Evolutionary conservation across 306 rosid genomes (phyloP).

Genomic region (Vicia faba): DNA sequence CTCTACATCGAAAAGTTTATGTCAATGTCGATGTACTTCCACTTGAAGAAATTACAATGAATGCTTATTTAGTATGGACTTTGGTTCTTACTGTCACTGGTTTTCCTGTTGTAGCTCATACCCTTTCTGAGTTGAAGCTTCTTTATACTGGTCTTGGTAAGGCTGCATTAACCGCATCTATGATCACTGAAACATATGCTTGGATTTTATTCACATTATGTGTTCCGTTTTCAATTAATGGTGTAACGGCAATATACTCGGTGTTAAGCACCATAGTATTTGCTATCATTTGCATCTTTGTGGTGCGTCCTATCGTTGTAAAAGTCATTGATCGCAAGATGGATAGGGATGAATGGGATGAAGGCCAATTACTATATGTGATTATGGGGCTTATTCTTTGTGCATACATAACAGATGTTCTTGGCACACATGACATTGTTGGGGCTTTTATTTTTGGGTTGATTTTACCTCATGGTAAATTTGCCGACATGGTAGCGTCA

Average conservation of each 20-base stretch:
- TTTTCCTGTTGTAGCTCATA: slow-evolving; percentile 47
- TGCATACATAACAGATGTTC: slow-evolving; percentile 37
- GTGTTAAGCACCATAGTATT: neutral
- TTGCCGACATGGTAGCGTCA: slow-evolving; percentile 33
- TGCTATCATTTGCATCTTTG: slow-evolving; percentile 23
- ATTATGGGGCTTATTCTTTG: slow-evolving; percentile 34
- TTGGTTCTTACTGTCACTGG: slow-evolving; percentile 44
- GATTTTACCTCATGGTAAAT: slow-evolving; percentile 48
- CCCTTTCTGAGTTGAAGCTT: slow-evolving; percentile 50
- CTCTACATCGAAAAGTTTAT: neutral
- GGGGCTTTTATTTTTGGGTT: slow-evolving; percentile 56
- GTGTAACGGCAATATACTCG: neutral
- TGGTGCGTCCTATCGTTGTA: slow-evolving; percentile 35
- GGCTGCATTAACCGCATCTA: slow-evolving; percentile 36
- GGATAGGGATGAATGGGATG: slow-evolving; percentile 36
- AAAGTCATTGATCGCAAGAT: slow-evolving; percentile 14
- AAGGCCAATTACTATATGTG: slow-evolving; percentile 30
- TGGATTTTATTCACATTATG: slow-evolving; percentile 48
- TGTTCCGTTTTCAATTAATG: slow-evolving; percentile 37
- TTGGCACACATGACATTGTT: slow-evolving; percentile 44
- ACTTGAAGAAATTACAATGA: neutral
- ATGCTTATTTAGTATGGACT: slow-evolving; percentile 37
- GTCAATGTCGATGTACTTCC: rapidly evolving
- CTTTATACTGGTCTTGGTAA: slow-evolving; percentile 47
- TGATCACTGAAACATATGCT: slow-evolving; percentile 42